A percentile compares a stretch with the other conserved stretches of the same genome.
Evolutionary conservation across 192 early-diverging fungal genomes (phyloP).

Genomic region (Linnemannia schmuckeri): DNA sequence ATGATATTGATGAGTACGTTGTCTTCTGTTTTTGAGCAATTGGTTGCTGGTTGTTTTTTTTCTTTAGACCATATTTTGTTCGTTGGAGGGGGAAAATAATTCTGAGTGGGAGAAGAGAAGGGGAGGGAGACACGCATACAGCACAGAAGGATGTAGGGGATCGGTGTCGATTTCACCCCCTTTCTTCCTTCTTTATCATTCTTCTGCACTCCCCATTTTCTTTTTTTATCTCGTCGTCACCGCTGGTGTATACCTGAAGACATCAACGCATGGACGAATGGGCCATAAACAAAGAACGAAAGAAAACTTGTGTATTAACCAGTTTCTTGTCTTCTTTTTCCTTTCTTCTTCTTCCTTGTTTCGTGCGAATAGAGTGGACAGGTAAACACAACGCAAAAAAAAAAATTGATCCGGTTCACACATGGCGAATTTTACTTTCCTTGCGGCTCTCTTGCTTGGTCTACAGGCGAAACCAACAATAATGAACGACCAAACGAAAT

Average conservation of each 20-base stretch:
- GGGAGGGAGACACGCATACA: background rate
- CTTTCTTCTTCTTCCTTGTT: background rate
- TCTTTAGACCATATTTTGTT: background rate
- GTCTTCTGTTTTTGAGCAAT: background rate
- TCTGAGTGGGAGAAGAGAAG: background rate
- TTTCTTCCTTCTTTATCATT: background rate
- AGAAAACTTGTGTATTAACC: background rate
- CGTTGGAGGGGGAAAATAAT: background rate
- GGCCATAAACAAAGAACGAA: background rate
- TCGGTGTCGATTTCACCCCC: background rate
- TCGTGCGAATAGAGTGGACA: conserved; percentile 11
- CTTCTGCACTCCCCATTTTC: background rate
- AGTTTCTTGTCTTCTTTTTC: background rate
- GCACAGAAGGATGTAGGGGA: background rate
- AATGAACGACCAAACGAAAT: background rate
- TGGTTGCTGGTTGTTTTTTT: background rate
- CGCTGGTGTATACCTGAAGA: background rate
- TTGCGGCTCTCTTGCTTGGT: background rate
- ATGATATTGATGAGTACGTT: conserved; percentile 50
- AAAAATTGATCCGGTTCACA: background rate
- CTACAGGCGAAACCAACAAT: background rate
- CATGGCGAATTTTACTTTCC: background rate
- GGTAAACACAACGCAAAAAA: background rate
- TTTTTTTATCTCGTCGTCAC: background rate
- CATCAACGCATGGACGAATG: background rate